Percentiles rank a stretch among this genome's conserved stretches.
Evolutionary conservation across 305 asterid genomes (phyloP).

Genomic region (Ilex paraguariensis): DNA sequence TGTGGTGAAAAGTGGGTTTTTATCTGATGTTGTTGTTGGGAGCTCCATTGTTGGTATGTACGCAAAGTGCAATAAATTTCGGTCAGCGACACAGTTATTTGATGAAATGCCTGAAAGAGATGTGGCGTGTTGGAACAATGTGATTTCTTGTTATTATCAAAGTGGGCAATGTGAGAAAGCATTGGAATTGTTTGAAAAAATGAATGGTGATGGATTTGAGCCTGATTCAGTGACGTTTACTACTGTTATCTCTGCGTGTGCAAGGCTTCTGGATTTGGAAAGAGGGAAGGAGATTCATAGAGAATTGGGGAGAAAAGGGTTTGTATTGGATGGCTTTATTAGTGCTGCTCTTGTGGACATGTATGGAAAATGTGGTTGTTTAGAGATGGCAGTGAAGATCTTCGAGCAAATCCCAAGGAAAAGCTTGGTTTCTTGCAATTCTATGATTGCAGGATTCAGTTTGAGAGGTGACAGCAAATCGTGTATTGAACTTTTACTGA

Average conservation of each 20-base stretch:
- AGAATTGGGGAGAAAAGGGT: slow-evolving; percentile 35
- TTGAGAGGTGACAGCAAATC: slow-evolving; percentile 53
- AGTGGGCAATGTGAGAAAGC: slow-evolving; percentile 69
- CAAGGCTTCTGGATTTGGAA: slow-evolving; percentile 48
- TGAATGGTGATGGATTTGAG: slow-evolving; percentile 43
- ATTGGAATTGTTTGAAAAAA: slow-evolving; percentile 52
- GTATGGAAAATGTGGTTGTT: slow-evolving; percentile 77
- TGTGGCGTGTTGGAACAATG: slow-evolving; percentile 72
- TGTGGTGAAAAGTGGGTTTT: slow-evolving; percentile 46
- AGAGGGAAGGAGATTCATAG: slow-evolving; percentile 56
- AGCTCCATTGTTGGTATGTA: slow-evolving; percentile 56
- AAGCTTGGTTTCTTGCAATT: slow-evolving; percentile 74
- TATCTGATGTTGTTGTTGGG: slow-evolving; percentile 57
- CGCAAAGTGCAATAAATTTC: slow-evolving; percentile 51
- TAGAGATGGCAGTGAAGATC: slow-evolving; percentile 54
- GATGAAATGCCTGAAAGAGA: slow-evolving; percentile 78
- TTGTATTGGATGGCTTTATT: slow-evolving; percentile 48
- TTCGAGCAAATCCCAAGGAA: slow-evolving; percentile 48
- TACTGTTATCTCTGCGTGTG: slow-evolving; percentile 64
- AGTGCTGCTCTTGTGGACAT: slow-evolving; percentile 69
- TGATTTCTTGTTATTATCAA: slow-evolving; percentile 68
- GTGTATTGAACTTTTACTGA: slow-evolving; percentile 44
- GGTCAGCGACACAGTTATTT: slow-evolving; percentile 49
- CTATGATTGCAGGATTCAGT: slow-evolving; percentile 68
- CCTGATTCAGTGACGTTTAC: slow-evolving; percentile 75